Conservation (phyloP, 495 filamentous ascomycete genomes). For the Hyaloscypha variabilis region DNA sequence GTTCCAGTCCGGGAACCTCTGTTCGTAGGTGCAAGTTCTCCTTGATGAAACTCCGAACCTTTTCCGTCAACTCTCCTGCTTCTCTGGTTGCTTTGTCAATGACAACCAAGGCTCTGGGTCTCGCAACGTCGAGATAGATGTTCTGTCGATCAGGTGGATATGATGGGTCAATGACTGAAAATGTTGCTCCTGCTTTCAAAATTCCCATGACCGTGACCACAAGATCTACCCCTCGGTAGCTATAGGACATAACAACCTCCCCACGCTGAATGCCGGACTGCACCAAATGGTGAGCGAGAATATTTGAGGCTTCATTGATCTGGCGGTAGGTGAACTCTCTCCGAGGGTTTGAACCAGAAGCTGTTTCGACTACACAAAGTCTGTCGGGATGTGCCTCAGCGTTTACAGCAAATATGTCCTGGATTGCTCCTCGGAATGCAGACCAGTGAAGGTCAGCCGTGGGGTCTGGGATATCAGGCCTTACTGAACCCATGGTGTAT, state of each 20-base stretch:
- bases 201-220: constrained; percentile 68
- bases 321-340: constrained; percentile 84
- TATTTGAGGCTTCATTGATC: constrained; percentile 84
- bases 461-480: constrained; percentile 64
- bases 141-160: constrained; percentile 89
- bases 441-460: constrained; percentile 82
- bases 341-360: constrained; percentile 55
- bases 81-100: constrained; percentile 81
- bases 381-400: constrained; percentile 74
- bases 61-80: constrained; percentile 63
- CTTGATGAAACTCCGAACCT: constrained; percentile 75
- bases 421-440: constrained; percentile 77
- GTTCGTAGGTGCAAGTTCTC: constrained; percentile 73
- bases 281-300: constrained; percentile 77
- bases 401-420: constrained; percentile 75
- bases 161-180: constrained; percentile 82
- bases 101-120: constrained; percentile 75
- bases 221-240: constrained; percentile 76
- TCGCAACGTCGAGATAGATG: constrained; percentile 88
- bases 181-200: constrained; percentile 67
- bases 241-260: constrained; percentile 94
- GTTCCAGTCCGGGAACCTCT: constrained; percentile 73
- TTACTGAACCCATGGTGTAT: background rate
- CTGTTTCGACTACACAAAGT: constrained; percentile 84
- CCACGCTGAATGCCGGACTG: constrained; percentile 72